phyloP scores from a whole-genome alignment of 331 rosid species.

The Rhamnella rubrinervis region DNA sequence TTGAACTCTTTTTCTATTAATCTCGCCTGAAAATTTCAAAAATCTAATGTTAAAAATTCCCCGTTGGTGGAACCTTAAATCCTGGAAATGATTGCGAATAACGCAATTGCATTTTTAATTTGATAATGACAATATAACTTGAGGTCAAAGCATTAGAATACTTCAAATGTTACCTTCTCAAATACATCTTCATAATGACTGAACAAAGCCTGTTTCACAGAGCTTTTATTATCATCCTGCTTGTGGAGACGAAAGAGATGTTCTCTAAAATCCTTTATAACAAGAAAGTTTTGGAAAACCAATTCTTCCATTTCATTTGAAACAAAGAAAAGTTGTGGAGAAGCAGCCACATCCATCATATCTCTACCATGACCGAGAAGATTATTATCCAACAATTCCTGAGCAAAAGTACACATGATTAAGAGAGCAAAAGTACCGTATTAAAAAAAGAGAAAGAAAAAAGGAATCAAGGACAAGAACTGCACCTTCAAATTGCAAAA shows the following conservation, averaged over 20 bases:
- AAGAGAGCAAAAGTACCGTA: conserved; percentile 4
- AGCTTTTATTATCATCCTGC: conserved; percentile 43
- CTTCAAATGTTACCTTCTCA: conserved; percentile 47
- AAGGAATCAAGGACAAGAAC: conserved; percentile 23
- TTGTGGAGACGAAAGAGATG: conserved; percentile 33
- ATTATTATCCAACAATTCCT: conserved; percentile 67
- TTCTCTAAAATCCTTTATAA: conserved; percentile 45
- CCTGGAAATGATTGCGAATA: neutral
- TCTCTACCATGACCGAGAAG: conserved; percentile 56
- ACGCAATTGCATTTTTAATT: neutral
- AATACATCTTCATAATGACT: conserved; percentile 55
- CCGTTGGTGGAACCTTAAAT: neutral
- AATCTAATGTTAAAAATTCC: neutral
- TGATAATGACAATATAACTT: neutral
- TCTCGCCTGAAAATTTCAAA: conserved; percentile 44
- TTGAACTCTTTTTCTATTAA: conserved; percentile 55
- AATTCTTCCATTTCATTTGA: conserved; percentile 60
- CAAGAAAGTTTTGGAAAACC: conserved; percentile 55
- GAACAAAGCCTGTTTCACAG: conserved; percentile 50
- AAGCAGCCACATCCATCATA: conserved; percentile 33
- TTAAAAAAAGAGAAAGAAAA: neutral
- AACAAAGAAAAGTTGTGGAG: conserved; percentile 40
- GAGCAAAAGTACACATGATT: conserved; percentile 30
- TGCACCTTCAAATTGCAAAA: conserved; percentile 67
- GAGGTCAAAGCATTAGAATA: neutral